A percentile compares a stretch with the other conserved stretches of the same genome.
These are phyloP conservation scores for Dictyophora rubrovolvata DNA, from an alignment of 768 basidiomycete species.

Conservation along the genomic window DNA sequence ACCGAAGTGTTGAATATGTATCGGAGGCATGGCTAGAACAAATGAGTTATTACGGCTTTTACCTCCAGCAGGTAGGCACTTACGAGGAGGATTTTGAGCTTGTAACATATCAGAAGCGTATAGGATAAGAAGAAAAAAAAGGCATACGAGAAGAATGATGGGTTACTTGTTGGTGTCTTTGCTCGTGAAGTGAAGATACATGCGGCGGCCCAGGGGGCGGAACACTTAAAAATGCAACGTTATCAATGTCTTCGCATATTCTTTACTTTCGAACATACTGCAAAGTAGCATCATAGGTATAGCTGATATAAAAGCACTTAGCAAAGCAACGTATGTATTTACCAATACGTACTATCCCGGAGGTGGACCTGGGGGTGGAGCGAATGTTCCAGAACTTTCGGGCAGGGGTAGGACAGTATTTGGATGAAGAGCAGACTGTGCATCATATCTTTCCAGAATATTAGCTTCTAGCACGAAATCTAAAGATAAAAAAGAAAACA, in stretches of 20 bases:
- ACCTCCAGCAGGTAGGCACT: not conserved
- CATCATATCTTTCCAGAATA: not conserved
- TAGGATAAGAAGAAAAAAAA: not conserved
- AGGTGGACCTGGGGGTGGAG: not conserved
- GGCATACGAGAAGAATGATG: not conserved
- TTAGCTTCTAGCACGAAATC: too few species aligned
- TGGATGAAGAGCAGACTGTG: not conserved
- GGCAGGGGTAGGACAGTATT: not conserved
- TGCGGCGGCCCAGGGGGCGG: not conserved
- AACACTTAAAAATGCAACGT: not conserved
- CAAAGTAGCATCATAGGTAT: not conserved
- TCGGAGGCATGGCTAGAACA: conserved; percentile 30
- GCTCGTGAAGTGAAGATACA: not conserved
- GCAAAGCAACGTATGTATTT: too few species aligned
- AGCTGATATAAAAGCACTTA: too few species aligned
- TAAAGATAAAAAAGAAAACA: too few species aligned
- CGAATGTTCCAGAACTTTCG: not conserved
- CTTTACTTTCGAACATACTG: not conserved
- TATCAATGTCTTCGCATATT: not conserved
- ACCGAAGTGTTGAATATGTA: conserved; percentile 51
- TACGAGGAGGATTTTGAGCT: conserved; percentile 2
- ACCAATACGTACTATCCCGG: not conserved
- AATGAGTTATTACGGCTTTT: not conserved
- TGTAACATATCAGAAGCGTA: not conserved
- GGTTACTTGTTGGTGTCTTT: not conserved